Evolutionary conservation across 1,139 yeast species (phyloP).

Genomic region (Taiozyma sp.): DNA sequence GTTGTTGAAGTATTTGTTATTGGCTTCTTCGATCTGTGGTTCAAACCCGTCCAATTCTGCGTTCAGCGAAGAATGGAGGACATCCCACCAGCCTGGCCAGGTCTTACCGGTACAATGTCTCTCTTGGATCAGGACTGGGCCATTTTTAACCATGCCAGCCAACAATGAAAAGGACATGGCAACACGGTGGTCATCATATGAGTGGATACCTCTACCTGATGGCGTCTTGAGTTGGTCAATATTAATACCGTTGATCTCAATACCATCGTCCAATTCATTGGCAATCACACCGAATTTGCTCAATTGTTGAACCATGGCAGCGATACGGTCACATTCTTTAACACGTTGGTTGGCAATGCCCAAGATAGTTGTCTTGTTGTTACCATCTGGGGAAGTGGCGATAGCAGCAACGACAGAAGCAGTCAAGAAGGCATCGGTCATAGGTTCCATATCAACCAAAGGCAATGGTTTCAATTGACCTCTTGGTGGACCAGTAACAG

Average conservation of each 20-base stretch:
- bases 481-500: slow-evolving; percentile 81
- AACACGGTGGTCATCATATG: slow-evolving; percentile 96
- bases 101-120: slow-evolving; percentile 94
- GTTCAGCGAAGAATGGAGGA: slow-evolving; percentile 63
- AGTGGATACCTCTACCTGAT: slow-evolving; percentile 48
- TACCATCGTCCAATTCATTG: slow-evolving; percentile 86
- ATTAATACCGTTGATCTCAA: slow-evolving; percentile 69
- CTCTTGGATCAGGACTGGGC: slow-evolving; percentile 72
- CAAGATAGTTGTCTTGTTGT: slow-evolving; percentile 65
- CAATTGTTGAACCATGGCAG: slow-evolving; percentile 86
- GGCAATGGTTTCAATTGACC: slow-evolving; percentile 67
- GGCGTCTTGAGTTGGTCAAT: slow-evolving; percentile 46
- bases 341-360: slow-evolving; percentile 99
- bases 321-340: slow-evolving; percentile 93
- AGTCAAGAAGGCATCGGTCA: slow-evolving; percentile 98
- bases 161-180: slow-evolving; percentile 95
- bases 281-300: slow-evolving; percentile 87
- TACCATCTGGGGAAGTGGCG: slow-evolving; percentile 41
- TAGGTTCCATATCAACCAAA: slow-evolving; percentile 95
- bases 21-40: slow-evolving; percentile 13
- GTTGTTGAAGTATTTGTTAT: slow-evolving; percentile 12
- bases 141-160: slow-evolving; percentile 46
- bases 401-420: slow-evolving; percentile 96
- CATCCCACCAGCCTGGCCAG: slow-evolving; percentile 99
- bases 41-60: slow-evolving; percentile 69